Evolutionary conservation across 768 basidiomycete genomes (phyloP).

Genomic region (Kwoniella europaea): DNA sequence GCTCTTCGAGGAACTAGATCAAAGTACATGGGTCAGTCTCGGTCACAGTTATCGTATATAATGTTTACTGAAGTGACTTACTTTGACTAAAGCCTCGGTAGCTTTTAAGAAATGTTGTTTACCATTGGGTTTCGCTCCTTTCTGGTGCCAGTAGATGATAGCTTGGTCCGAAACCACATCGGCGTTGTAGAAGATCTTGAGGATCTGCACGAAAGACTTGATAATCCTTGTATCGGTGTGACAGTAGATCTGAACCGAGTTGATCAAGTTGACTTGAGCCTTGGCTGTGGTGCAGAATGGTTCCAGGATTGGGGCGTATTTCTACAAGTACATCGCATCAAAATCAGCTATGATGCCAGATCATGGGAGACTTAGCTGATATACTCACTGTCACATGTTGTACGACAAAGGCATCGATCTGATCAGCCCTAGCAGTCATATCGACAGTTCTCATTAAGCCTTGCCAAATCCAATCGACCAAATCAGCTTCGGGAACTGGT

Average conservation of each 20-base stretch:
- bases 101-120: slow-evolving; percentile 92
- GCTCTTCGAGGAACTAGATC: slow-evolving; percentile 92
- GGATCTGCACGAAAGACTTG: slow-evolving; percentile 90
- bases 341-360: not conserved
- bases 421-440: slow-evolving; percentile 86
- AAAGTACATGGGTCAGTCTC: too few species aligned
- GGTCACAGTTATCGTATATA: too few species aligned
- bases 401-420: slow-evolving; percentile 85
- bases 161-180: slow-evolving; percentile 95
- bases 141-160: slow-evolving; percentile 97
- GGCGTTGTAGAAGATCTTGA: slow-evolving; percentile 95
- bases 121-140: slow-evolving; percentile 94
- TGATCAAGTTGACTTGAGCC: slow-evolving; percentile 91
- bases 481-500: slow-evolving; percentile 81
- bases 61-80: too few species aligned
- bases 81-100: slow-evolving; percentile 84
- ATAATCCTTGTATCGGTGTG: slow-evolving; percentile 96
- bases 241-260: slow-evolving; percentile 91
- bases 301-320: slow-evolving; percentile 81
- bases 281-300: slow-evolving; percentile 87
- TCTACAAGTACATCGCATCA: slow-evolving; percentile 61
- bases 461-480: slow-evolving; percentile 88
- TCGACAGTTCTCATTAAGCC: slow-evolving; percentile 86
- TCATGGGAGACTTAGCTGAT: not conserved
- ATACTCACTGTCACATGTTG: slow-evolving; percentile 79